These are phyloP conservation scores for Rhodosporidiobolus odoratus DNA, from an alignment of 768 basidiomycete genomes.

Conservation along the genomic window DNA sequence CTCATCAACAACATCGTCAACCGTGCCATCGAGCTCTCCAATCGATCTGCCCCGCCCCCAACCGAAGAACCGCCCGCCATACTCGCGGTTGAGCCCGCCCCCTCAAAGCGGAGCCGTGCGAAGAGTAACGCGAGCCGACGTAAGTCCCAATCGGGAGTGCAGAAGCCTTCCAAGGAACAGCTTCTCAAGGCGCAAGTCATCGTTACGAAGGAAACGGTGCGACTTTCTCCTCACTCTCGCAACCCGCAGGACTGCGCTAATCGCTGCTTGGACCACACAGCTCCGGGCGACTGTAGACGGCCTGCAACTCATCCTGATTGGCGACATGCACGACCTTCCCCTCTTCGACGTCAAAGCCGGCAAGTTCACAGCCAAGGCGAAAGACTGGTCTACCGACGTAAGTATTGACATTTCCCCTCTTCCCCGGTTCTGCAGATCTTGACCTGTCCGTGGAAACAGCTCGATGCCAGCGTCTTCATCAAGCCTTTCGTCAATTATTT, in stretches of 20 bases:
- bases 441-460: conserved; percentile 50
- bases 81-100: not conserved
- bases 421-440: not conserved
- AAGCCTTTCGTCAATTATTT: conserved; percentile 84
- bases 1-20: conserved; percentile 81
- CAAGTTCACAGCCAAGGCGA: conserved; percentile 71
- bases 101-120: not conserved
- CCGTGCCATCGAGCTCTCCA: conserved; percentile 75
- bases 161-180: not conserved
- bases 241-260: not conserved
- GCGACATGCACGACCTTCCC: conserved; percentile 90
- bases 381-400: conserved; percentile 93
- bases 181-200: conserved; percentile 32
- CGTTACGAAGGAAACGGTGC: conserved; percentile 36
- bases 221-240: not conserved
- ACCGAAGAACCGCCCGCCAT: not conserved
- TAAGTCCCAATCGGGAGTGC: not conserved
- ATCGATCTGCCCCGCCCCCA: conserved; percentile 10
- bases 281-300: conserved; percentile 69
- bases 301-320: conserved; percentile 86
- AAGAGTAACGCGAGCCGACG: conserved; percentile 19
- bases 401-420: conserved; percentile 33
- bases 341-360: conserved; percentile 82
- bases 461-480: conserved; percentile 75
- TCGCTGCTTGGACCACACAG: not conserved